Evolutionary conservation across 441 rosid genomes (phyloP).

Genomic region (Lagerstroemia fauriei): DNA sequence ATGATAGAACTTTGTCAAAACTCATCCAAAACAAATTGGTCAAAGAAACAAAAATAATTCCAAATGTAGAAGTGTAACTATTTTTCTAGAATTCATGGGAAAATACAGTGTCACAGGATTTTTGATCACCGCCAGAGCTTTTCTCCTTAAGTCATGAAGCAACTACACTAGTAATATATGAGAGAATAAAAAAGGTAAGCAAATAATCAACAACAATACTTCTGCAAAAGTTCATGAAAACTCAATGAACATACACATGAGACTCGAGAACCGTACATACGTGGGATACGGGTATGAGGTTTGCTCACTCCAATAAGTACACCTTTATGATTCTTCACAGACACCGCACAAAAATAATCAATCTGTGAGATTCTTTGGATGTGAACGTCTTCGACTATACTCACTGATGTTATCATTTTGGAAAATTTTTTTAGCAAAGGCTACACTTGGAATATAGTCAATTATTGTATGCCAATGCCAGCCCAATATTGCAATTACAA

Average conservation of each 20-base stretch:
- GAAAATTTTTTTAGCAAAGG: no score
- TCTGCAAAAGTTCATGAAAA: background rate
- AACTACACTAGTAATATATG: slow-evolving; percentile 49
- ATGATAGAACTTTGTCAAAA: background rate
- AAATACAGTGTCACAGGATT: slow-evolving; percentile 52
- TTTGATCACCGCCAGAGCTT: slow-evolving; percentile 53
- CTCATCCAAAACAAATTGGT: background rate
- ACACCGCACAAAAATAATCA: slow-evolving; percentile 65
- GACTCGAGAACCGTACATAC: slow-evolving; percentile 71
- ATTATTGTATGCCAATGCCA: no score
- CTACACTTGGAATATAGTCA: no score
- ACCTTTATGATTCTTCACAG: slow-evolving; percentile 73
- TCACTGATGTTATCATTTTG: no score
- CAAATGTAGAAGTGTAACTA: slow-evolving; percentile 45
- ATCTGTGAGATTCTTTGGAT: no score
- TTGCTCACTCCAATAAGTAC: slow-evolving; percentile 80
- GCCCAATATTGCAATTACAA: no score
- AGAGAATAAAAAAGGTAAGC: background rate
- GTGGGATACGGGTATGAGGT: slow-evolving; percentile 79
- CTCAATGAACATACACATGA: slow-evolving; percentile 55
- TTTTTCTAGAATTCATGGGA: slow-evolving; percentile 47
- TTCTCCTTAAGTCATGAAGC: slow-evolving; percentile 60
- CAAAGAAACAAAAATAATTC: background rate
- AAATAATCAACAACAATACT: background rate
- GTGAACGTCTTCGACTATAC: no score